A percentile compares a stretch with the other conserved stretches of the same genome.
Evolutionary conservation across 495 filamentous ascomycete genomes (phyloP).

Genomic region (Aspergillus homomorphus): DNA sequence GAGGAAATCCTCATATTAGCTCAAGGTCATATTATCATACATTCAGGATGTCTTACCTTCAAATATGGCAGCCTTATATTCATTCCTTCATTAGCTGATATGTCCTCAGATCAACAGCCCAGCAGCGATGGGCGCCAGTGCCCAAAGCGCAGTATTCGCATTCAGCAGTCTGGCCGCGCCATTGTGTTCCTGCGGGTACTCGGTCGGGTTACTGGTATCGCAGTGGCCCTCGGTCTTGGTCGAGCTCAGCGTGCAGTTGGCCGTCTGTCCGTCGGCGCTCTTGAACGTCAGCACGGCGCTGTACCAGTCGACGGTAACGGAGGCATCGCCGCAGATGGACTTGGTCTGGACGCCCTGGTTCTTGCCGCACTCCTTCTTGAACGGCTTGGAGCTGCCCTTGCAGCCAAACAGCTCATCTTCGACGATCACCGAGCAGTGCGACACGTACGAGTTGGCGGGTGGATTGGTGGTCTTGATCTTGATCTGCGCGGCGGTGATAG

Average conservation of each 20-base stretch:
- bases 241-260: conserved; percentile 15
- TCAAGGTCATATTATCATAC: too few species aligned
- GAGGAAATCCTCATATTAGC: too few species aligned
- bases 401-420: conserved; percentile 15
- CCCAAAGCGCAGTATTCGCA: conserved; percentile 6
- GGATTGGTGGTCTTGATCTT: conserved; percentile 17
- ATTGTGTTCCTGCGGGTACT: conserved; percentile 8
- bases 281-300: conserved; percentile 6
- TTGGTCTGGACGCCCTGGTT: conserved; percentile 10
- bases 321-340: conserved; percentile 8
- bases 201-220: conserved; percentile 9
- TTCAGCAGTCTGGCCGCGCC: background rate
- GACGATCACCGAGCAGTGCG: conserved; percentile 18
- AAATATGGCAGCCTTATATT: too few species aligned
- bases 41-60: too few species aligned
- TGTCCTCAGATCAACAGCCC: conserved; percentile 9
- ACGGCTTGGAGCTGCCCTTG: conserved; percentile 14
- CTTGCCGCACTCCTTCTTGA: conserved; percentile 9
- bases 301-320: conserved; percentile 13
- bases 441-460: conserved; percentile 12
- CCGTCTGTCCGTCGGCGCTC: conserved; percentile 6
- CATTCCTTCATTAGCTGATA: too few species aligned
- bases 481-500: conserved; percentile 12
- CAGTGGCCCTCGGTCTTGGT: conserved; percentile 7
- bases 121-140: conserved; percentile 7